Evolutionary conservation across 306 rosid species (phyloP), one percentile per base, ranked within the genome.

Genomic region (Pyrus pyrifolia): DNA sequence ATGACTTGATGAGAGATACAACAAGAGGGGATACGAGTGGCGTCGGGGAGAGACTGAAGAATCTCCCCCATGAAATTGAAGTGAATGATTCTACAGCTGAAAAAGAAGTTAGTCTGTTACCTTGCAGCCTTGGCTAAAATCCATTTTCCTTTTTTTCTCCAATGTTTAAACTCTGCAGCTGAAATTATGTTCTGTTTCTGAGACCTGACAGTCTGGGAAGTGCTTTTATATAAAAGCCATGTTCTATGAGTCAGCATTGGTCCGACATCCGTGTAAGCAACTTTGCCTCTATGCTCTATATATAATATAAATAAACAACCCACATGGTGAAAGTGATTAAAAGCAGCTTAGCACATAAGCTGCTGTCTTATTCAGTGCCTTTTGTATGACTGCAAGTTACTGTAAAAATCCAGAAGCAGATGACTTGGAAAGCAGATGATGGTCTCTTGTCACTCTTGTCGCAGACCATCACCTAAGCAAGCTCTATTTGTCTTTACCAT

Each of bases 91-190:
- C 21, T 49, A 49, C 55, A 15, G 11, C 55, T 49, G 51, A 30
- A 30, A 30, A 80, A 76, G 58, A 55, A 4, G 30, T 31, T n/a
- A 46, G 23, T 73, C 40, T 76, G 81, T 79, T 68, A 91, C 97
- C 97, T 89, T 89, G 88, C 70, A 70, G 71, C 77, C 78, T 83
- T 83, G 73, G 81, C 63, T 74, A 81, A 77, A 74, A 80, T 84
- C 95, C 97, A 88, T 88, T 84, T 49, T 75, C 71, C 67, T 68
- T 25, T 60, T 38, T 66, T 38, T 66, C 74, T 45, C 68, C 75
- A 29, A 9, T 44, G 58, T 70, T 35, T 19, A 11, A 15, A 25
- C 18, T 69, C 65, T 14, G 45, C 31, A 7, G 62, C 60, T 73
- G 62, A 40, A 83, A 64, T 63, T 45, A 25, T 59, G 13, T 22